Percentiles rank a stretch among this genome's conserved stretches.
Conservation (phyloP, 371 early-diverging fungal species). For the Mortierella sp. region DNA sequence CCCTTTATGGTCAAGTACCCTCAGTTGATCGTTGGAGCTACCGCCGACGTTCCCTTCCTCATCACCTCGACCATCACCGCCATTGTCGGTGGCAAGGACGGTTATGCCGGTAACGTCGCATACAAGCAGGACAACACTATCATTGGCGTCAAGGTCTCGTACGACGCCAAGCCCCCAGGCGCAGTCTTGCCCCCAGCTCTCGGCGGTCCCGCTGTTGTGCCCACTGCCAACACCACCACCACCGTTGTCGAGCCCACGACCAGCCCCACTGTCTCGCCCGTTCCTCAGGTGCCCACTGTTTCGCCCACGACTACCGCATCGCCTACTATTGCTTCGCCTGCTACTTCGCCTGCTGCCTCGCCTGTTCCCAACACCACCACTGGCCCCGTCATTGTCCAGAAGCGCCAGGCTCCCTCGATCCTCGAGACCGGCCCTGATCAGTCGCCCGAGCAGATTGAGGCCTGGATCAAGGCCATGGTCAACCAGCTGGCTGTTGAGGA, state of each 20-base stretch:
- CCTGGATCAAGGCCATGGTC: conserved; percentile 35
- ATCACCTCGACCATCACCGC: conserved; percentile 52
- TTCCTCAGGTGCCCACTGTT: background rate
- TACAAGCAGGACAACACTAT: conserved; percentile 35
- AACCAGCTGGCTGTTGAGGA: conserved; percentile 27
- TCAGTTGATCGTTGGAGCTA: background rate
- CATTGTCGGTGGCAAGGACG: conserved; percentile 33
- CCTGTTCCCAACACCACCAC: background rate
- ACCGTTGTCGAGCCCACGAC: background rate
- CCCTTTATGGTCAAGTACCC: conserved; percentile 33
- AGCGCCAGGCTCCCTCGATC: conserved; percentile 35
- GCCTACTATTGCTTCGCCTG: background rate
- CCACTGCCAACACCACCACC: background rate
- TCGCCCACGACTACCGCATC: background rate
- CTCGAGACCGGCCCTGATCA: conserved; percentile 24
- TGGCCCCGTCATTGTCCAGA: background rate
- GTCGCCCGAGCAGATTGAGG: conserved; percentile 18
- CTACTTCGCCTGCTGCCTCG: conserved; percentile 8
- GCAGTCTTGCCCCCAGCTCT: conserved; percentile 1
- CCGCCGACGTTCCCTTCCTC: conserved; percentile 38
- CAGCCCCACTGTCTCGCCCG: background rate
- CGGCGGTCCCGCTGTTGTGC: conserved; percentile 11
- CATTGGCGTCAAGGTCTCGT: conserved; percentile 29
- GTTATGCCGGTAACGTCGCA: conserved; percentile 42
- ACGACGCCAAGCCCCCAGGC: background rate